Conservation (phyloP, 352 stramenopile species). For the Peronosclerospora sorghi region DNA sequence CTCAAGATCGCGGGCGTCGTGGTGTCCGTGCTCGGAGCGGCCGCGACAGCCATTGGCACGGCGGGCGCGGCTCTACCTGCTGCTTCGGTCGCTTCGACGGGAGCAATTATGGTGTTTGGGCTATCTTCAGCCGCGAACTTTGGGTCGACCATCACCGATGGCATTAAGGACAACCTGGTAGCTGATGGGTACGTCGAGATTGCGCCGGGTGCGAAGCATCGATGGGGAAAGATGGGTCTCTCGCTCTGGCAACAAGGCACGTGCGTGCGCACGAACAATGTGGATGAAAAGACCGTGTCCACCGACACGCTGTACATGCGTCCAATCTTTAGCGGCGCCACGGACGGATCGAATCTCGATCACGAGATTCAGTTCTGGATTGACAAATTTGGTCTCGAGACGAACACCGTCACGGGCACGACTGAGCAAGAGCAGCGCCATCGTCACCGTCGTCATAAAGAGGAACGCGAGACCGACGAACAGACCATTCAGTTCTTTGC, state of each 20-base stretch:
- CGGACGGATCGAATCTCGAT: conserved; percentile 27
- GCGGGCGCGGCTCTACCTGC: conserved; percentile 10
- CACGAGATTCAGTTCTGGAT: conserved; percentile 44
- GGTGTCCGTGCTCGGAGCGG: conserved; percentile 16
- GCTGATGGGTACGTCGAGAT: conserved; percentile 26
- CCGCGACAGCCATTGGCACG: conserved; percentile 17
- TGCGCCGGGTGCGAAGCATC: conserved; percentile 11
- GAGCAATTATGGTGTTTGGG: conserved; percentile 22
- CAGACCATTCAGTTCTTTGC: too few relatives aligned
- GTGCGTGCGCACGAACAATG: conserved; percentile 9
- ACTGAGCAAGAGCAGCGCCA: conserved; percentile 6
- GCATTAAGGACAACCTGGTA: conserved; percentile 25
- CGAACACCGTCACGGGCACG: conserved; percentile 8
- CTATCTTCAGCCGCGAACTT: conserved; percentile 23
- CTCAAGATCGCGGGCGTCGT: conserved; percentile 27
- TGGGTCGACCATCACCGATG: conserved; percentile 22
- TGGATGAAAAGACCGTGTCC: conserved; percentile 4
- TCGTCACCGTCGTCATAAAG: conserved; percentile 2
- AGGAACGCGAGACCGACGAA: too few relatives aligned
- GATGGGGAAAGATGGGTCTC: conserved; percentile 33
- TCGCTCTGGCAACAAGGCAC: conserved; percentile 37
- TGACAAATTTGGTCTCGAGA: conserved; percentile 30
- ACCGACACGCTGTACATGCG: conserved; percentile 2
- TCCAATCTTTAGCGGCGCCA: conserved; percentile 8
- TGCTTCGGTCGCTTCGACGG: conserved; percentile 15